Evolutionary conservation across 2,329 filamentous ascomycete species (phyloP).

Genomic region (Penicillium decumbens): DNA sequence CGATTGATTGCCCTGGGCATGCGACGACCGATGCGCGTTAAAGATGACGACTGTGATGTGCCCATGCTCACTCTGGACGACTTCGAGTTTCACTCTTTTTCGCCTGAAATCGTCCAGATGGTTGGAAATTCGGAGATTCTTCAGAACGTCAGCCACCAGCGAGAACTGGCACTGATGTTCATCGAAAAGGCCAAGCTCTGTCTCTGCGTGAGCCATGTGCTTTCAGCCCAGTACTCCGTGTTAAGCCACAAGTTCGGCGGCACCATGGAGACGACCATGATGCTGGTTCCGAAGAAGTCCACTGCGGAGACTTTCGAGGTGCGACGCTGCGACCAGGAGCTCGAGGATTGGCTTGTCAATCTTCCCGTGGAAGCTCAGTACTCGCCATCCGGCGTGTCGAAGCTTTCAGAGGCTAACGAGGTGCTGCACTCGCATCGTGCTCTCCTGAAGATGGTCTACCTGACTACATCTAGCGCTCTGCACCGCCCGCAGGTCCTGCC

Average conservation of each 20-base stretch:
- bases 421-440: constrained; percentile 67
- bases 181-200: constrained; percentile 88
- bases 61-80: constrained; percentile 81
- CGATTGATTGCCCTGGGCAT: constrained; percentile 88
- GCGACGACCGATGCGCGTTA: constrained; percentile 86
- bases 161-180: constrained; percentile 78
- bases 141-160: constrained; percentile 67
- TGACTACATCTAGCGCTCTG: constrained; percentile 83
- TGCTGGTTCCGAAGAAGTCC: constrained; percentile 84
- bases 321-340: constrained; percentile 69
- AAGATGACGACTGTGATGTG: constrained; percentile 89
- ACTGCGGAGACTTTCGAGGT: constrained; percentile 78
- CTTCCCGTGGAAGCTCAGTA: constrained; percentile 71
- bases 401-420: constrained; percentile 44
- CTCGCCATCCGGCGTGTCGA: constrained; percentile 58
- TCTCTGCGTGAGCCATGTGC: constrained; percentile 80
- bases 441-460: constrained; percentile 90
- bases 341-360: constrained; percentile 70
- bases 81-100: constrained; percentile 70
- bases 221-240: constrained; percentile 88
- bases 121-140: constrained; percentile 66
- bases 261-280: constrained; percentile 74
- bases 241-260: constrained; percentile 71
- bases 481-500: constrained; percentile 88
- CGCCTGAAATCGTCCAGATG: constrained; percentile 64